A percentile compares a stretch with the other conserved stretches of the same genome.
Conservation (phyloP, 2,329 filamentous ascomycete species). For the Talaromyces sp. region DNA sequence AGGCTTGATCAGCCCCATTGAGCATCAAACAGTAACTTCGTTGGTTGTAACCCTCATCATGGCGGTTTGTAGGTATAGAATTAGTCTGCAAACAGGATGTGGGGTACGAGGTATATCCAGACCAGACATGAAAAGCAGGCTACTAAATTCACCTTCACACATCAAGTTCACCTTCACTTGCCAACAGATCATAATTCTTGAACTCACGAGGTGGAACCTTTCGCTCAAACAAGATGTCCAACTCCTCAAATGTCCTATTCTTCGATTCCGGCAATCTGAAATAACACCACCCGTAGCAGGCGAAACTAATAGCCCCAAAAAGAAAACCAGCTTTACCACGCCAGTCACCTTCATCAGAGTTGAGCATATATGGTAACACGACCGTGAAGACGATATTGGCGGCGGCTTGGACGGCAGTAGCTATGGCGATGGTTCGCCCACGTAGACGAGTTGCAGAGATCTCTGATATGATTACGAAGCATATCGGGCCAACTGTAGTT, state of each 20-base stretch:
- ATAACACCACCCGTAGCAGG: constrained; percentile 35
- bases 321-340: constrained; percentile 32
- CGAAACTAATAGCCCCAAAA: constrained; percentile 25
- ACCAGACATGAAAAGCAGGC: neutral
- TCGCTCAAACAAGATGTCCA: constrained; percentile 42
- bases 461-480: constrained; percentile 20
- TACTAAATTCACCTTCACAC: neutral
- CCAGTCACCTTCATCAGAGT: constrained; percentile 28
- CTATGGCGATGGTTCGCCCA: constrained; percentile 19
- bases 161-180: neutral
- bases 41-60: neutral
- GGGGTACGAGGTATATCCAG: neutral
- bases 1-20: neutral
- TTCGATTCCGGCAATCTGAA: constrained; percentile 38
- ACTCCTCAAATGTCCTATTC: constrained; percentile 37
- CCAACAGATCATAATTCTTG: constrained; percentile 17
- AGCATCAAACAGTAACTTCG: neutral
- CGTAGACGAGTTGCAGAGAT: constrained; percentile 19
- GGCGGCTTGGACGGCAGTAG: constrained; percentile 17
- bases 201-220: constrained; percentile 37
- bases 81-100: neutral
- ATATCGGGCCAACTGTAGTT: constrained; percentile 37
- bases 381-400: constrained; percentile 19
- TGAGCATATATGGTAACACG: constrained; percentile 19
- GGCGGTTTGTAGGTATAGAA: neutral